Base-by-base conservation (phyloP, 768 basidiomycete genomes). In the Lentinula raphanica region DNA sequence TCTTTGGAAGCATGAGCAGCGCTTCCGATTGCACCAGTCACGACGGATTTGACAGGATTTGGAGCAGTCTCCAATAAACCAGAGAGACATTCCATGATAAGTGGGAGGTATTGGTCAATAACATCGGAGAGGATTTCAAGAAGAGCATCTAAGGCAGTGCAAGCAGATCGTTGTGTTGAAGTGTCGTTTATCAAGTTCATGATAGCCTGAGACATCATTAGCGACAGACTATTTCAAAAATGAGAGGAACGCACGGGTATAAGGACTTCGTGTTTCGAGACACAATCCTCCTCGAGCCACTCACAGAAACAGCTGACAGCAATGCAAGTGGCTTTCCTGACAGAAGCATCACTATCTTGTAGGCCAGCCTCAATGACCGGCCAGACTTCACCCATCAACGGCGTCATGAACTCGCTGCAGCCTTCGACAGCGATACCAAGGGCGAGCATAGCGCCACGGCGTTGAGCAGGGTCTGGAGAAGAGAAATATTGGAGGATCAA, bases 381-480 rank as follows among this genome's bases (percentile, higher is more conserved):
- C 97, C 97, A 99, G 28, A 99, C 87, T 65, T 92, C 81, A 60
- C 70, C 73, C 82, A 99, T 93, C 64, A 94, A 81, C 8, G 95
- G 93, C 32, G 93, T 92, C 85, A 99, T 98, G 75, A 78, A 98
- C 77, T 98, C 95, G 74, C 90, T 92, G 78, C 96, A 98, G 17
- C 97, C 97, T 71, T 99, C 97, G 58, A 98, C 94, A 45, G 87
- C 85, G 50, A 98, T 92, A 62, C 97, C 97, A 50, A 99, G 85
- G 1, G 95, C 91, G 66, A 96, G 92, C 76, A 98, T 88, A 7
- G 94, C 96, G 49, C 92, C 91, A 54, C 96, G 94, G 31, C 97
- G 88, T 66, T 85, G 76, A 54, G 80, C 76, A 0, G 93, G 81
- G 63, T 98, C 87, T 6, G 84, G 72, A 2, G 93, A 94, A 6